These are phyloP conservation scores for Helianthus tuberosus DNA, from an alignment of 129 eudicot genomes.

Conservation along the genomic window DNA sequence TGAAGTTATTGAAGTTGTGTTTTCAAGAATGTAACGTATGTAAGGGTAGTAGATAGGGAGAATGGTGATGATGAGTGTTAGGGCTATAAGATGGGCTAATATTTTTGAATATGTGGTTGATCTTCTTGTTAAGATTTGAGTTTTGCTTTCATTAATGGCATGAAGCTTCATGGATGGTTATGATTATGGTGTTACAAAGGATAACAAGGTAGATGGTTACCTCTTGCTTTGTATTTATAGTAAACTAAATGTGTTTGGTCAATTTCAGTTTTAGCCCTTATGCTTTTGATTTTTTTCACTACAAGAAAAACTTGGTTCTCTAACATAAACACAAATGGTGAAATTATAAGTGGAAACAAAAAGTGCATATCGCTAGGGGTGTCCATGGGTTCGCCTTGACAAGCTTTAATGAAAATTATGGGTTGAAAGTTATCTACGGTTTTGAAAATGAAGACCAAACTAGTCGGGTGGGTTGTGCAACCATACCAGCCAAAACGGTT, in stretches of 20 bases:
- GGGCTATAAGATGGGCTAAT: slow-evolving; percentile 40
- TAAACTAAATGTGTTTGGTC: background rate
- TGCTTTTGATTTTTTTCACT: background rate
- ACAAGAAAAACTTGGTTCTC: background rate
- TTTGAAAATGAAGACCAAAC: too few species aligned
- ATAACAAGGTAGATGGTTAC: slow-evolving; percentile 47
- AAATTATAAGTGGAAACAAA: background rate
- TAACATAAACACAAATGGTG: background rate
- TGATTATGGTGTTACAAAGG: slow-evolving; percentile 20
- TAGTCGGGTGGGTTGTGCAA: too few species aligned
- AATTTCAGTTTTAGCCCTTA: slow-evolving; percentile 8
- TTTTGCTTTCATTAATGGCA: slow-evolving; percentile 49
- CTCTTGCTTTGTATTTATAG: slow-evolving; percentile 39
- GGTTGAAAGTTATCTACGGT: too few species aligned
- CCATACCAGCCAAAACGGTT: too few species aligned
- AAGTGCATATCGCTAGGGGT: too few species aligned
- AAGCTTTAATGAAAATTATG: too few species aligned
- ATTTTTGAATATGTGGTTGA: slow-evolving; percentile 46
- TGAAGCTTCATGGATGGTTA: slow-evolving; percentile 58
- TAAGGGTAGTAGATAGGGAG: slow-evolving; percentile 52
- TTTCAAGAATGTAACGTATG: slow-evolving; percentile 31
- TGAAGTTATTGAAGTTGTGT: slow-evolving; percentile 7
- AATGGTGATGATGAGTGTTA: slow-evolving; percentile 41
- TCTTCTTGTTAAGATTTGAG: slow-evolving; percentile 41
- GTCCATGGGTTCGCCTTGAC: too few species aligned